phyloP scores from a whole-genome alignment of 441 rosid genomes.

The Mallotus japonicus region DNA sequence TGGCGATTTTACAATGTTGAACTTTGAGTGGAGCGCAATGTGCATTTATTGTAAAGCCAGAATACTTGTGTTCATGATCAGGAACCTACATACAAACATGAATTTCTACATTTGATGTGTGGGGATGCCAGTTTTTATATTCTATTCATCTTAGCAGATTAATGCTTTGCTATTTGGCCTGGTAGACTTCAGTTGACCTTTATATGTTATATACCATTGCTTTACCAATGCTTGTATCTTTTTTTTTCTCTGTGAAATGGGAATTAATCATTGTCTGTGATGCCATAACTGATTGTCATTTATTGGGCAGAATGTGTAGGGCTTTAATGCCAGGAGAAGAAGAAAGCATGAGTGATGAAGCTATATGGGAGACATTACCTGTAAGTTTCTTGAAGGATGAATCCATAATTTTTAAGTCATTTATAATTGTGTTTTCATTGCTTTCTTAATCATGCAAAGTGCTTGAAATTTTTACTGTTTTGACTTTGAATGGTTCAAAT shows the following conservation, averaged over 20 bases:
- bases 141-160: not conserved
- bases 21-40: not conserved
- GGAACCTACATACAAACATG: not conserved
- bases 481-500: not conserved
- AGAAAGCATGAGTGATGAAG: constrained; percentile 82
- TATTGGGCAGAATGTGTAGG: constrained; percentile 78
- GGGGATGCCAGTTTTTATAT: not conserved
- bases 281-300: constrained; percentile 3
- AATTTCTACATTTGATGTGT: not conserved
- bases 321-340: constrained; percentile 97
- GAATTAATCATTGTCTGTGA: not conserved
- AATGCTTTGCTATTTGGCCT: not conserved
- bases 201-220: not conserved
- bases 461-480: not conserved
- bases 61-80: not conserved
- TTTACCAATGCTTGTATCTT: not conserved
- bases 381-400: constrained; percentile 47
- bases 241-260: not conserved
- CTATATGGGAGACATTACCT: constrained; percentile 97
- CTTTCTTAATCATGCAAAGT: not conserved
- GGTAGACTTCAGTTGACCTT: constrained; percentile 3
- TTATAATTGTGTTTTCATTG: too few species aligned
- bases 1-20: not conserved
- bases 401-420: not conserved
- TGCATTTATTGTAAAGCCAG: not conserved